phyloP scores from a whole-genome alignment of 441 rosid genomes.

The Pelargonium australe region DNA sequence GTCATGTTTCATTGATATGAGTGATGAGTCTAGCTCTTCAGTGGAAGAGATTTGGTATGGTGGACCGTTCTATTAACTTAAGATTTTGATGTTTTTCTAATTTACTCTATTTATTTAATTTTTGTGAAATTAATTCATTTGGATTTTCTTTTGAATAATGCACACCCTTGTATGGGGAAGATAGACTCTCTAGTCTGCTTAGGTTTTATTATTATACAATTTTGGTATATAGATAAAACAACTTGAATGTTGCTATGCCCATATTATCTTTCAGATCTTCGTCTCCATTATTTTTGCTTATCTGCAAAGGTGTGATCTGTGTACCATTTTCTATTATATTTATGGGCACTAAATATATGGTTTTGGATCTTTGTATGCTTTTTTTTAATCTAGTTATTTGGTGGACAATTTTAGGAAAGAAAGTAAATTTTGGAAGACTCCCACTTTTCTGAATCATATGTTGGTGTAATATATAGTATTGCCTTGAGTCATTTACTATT shows the following conservation, averaged over 20 bases:
- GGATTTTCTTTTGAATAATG: too few relatives aligned
- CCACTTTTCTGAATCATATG: too few relatives aligned
- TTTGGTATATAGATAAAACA: background rate
- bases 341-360: too few relatives aligned
- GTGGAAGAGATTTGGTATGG: background rate
- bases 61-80: conserved; percentile 2
- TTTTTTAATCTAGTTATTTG: too few relatives aligned
- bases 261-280: background rate
- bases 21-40: conserved; percentile 1
- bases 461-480: too few relatives aligned
- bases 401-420: too few relatives aligned
- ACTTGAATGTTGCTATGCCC: background rate
- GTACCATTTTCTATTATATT: background rate
- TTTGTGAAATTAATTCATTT: too few relatives aligned
- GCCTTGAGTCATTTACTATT: background rate
- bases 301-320: background rate
- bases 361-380: too few relatives aligned
- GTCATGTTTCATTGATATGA: conserved; percentile 12
- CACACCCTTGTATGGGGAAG: too few relatives aligned
- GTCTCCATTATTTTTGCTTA: background rate
- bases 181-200: background rate
- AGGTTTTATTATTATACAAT: background rate
- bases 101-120: too few relatives aligned
- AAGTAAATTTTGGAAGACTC: too few relatives aligned
- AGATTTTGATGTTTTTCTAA: too few relatives aligned